Conservation (phyloP, 31 red algal species). For the Porphyra umbilicalis region DNA sequence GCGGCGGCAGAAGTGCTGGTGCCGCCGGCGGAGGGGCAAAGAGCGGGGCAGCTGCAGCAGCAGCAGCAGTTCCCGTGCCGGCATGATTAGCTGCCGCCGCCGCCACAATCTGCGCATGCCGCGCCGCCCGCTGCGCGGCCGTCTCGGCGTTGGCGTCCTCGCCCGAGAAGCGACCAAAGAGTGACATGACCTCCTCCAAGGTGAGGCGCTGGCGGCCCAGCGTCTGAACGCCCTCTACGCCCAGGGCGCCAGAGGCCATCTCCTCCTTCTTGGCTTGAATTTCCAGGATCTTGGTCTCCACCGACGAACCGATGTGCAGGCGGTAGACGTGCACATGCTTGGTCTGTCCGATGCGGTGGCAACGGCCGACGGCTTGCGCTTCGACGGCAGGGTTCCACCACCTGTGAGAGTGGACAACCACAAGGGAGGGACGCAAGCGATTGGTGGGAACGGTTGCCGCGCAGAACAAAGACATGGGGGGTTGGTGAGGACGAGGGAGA, state of each 20-base stretch:
- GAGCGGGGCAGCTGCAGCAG: background rate
- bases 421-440: too few relatives aligned
- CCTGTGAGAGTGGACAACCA: background rate
- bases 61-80: background rate
- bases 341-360: constrained; percentile 79
- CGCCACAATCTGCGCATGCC: background rate
- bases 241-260: constrained; percentile 18
- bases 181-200: constrained; percentile 13
- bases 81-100: background rate
- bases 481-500: too few relatives aligned
- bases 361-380: constrained; percentile 65
- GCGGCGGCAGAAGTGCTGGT: too few relatives aligned
- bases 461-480: background rate
- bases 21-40: too few relatives aligned
- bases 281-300: constrained; percentile 60
- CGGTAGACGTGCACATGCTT: constrained; percentile 36
- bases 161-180: constrained; percentile 20
- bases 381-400: constrained; percentile 89
- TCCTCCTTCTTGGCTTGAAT: constrained; percentile 31
- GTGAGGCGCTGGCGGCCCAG: constrained; percentile 25
- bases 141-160: constrained; percentile 6
- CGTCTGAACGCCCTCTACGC: constrained; percentile 13
- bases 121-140: background rate
- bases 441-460: too few relatives aligned
- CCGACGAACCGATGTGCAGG: constrained; percentile 43